Conservation (phyloP, 2,329 filamentous ascomycete species). For the Phyllosticta capitalensis region DNA sequence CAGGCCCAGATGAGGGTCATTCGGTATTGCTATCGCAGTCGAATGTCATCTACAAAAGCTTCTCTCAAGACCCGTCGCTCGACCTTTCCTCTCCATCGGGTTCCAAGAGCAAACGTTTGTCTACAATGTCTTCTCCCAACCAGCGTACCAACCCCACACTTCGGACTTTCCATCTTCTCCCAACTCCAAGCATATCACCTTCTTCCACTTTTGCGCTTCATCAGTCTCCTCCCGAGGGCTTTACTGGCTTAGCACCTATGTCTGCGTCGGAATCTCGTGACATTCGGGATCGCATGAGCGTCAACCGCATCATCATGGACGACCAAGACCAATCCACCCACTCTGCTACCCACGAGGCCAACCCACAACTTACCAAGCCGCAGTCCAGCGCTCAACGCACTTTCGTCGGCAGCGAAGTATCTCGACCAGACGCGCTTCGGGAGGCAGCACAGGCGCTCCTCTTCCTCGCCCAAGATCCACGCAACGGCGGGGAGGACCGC, state of each 20-base stretch:
- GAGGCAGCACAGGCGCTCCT: background rate
- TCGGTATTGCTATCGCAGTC: background rate
- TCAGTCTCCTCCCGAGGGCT: background rate
- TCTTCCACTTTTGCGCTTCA: background rate
- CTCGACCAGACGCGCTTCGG: background rate
- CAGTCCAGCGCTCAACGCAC: background rate
- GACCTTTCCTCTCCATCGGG: background rate
- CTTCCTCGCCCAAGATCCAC: background rate
- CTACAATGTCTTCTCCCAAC: background rate
- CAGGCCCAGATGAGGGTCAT: background rate
- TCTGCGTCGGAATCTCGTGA: background rate
- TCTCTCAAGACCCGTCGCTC: background rate
- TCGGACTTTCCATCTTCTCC: background rate
- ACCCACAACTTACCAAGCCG: background rate
- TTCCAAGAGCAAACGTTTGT: background rate
- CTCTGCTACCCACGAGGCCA: background rate
- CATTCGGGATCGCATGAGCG: background rate
- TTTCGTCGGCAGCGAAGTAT: background rate
- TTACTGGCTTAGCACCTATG: background rate
- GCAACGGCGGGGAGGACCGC: background rate
- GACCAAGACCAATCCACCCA: background rate
- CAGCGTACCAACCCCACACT: background rate
- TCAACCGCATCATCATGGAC: background rate
- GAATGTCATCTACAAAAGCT: background rate
- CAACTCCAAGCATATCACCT: background rate